Percentiles rank a stretch among this genome's conserved stretches.
phyloP scores from a whole-genome alignment of 2,329 filamentous ascomycete species.

The Aspergillus brunneoviolaceus region DNA sequence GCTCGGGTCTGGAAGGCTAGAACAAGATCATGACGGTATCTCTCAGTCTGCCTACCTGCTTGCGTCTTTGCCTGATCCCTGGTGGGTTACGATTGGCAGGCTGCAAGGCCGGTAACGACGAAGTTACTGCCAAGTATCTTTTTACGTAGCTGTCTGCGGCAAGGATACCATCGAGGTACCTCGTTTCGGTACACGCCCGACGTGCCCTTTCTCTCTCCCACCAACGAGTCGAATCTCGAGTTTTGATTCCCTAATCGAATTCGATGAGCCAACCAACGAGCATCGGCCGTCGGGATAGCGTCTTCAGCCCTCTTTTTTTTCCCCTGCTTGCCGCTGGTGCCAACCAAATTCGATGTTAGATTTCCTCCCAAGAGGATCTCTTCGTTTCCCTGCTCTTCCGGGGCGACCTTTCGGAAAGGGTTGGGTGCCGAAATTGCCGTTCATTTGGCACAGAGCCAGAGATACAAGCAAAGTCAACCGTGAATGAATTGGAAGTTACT shows the following conservation, averaged over 20 bases:
- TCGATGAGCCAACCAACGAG: conserved; percentile 12
- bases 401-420: conserved; percentile 23
- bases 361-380: not conserved
- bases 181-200: conserved; percentile 26
- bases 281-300: conserved; percentile 15
- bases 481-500: not conserved
- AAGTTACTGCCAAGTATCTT: conserved; percentile 21
- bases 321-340: conserved; percentile 25
- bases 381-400: conserved; percentile 15
- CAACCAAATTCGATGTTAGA: conserved; percentile 20
- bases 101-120: conserved; percentile 13
- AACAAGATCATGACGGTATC: conserved; percentile 1
- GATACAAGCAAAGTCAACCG: conserved; percentile 10
- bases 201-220: not conserved
- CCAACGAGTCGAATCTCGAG: not conserved
- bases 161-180: conserved; percentile 20
- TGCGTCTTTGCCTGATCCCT: conserved; percentile 10
- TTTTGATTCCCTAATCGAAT: not conserved
- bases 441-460: conserved; percentile 15
- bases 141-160: conserved; percentile 23
- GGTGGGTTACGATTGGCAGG: conserved; percentile 9
- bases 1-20: conserved; percentile 1
- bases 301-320: conserved; percentile 18
- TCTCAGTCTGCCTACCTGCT: not conserved
- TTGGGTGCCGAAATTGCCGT: conserved; percentile 21